Percentiles rank a stretch among this genome's conserved stretches.
phyloP scores from a whole-genome alignment of 371 early-diverging fungal genomes.

The Syncephalastrum sp. region DNA sequence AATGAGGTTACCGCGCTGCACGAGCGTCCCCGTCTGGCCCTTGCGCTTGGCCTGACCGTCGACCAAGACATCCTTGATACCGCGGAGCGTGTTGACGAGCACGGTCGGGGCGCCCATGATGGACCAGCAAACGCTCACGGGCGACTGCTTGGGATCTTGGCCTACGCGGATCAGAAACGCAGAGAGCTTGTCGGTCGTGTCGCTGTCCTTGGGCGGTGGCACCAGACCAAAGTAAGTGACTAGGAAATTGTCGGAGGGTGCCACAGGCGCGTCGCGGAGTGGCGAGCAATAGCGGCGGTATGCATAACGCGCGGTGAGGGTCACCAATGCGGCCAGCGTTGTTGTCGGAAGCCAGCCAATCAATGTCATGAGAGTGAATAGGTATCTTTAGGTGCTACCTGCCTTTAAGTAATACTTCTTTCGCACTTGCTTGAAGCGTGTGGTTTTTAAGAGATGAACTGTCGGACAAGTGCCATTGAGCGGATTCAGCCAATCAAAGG shows the following conservation, averaged over 20 bases:
- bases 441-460: not conserved
- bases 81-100: slow-evolving; percentile 38
- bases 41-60: slow-evolving; percentile 36
- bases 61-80: slow-evolving; percentile 45
- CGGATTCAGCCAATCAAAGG: too few relatives aligned
- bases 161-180: slow-evolving; percentile 36
- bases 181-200: slow-evolving; percentile 30
- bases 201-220: slow-evolving; percentile 35
- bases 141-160: slow-evolving; percentile 25
- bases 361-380: not conserved
- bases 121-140: slow-evolving; percentile 47
- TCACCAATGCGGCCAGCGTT: not conserved
- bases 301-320: slow-evolving; percentile 15
- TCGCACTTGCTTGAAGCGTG: not conserved
- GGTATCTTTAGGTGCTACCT: not conserved
- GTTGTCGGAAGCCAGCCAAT: not conserved
- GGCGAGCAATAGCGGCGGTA: slow-evolving; percentile 27
- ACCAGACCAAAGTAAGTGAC: slow-evolving; percentile 38
- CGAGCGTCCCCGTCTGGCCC: slow-evolving; percentile 4
- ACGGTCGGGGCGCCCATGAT: slow-evolving; percentile 39
- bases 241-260: slow-evolving; percentile 27
- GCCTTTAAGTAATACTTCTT: not conserved
- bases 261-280: slow-evolving; percentile 27
- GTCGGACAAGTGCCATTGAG: not conserved
- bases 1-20: slow-evolving; percentile 42